phyloP scores from a whole-genome alignment of 345 rosid species.

The Eucalyptus viminalis region DNA sequence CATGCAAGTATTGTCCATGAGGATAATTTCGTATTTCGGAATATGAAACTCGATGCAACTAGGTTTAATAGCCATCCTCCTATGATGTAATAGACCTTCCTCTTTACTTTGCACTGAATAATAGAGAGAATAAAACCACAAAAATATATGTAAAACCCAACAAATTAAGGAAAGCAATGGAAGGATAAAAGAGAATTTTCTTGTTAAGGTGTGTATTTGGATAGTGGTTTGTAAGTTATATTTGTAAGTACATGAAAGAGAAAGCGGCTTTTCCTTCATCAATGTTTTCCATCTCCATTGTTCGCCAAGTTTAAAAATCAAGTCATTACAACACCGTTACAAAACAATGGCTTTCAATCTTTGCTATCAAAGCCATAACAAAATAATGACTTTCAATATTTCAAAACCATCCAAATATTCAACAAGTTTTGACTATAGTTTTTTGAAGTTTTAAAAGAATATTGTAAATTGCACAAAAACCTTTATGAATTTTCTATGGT shows the following conservation, averaged over 20 bases:
- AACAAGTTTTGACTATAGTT: not conserved
- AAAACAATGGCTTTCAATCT: not conserved
- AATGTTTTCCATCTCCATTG: not conserved
- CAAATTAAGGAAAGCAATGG: not conserved
- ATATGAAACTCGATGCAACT: not conserved
- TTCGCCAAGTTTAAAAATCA: not conserved
- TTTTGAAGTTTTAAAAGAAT: not conserved
- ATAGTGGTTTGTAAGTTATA: not conserved
- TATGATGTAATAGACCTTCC: not conserved
- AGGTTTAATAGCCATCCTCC: not conserved
- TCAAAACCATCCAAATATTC: not conserved
- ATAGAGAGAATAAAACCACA: not conserved
- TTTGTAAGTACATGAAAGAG: not conserved
- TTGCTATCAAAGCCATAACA: not conserved
- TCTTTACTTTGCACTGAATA: not conserved
- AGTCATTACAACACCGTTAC: not conserved
- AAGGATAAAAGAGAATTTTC: not conserved
- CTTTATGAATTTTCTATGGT: not conserved
- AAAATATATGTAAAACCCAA: not conserved
- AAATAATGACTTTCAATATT: not conserved
- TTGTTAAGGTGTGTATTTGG: not conserved
- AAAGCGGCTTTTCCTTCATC: not conserved
- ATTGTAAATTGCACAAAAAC: not conserved
- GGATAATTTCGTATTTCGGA: accelerated
- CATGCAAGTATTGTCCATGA: not conserved